Evolutionary conservation across 768 basidiomycete species (phyloP).

Genomic region (Coprinopsis sp.): DNA sequence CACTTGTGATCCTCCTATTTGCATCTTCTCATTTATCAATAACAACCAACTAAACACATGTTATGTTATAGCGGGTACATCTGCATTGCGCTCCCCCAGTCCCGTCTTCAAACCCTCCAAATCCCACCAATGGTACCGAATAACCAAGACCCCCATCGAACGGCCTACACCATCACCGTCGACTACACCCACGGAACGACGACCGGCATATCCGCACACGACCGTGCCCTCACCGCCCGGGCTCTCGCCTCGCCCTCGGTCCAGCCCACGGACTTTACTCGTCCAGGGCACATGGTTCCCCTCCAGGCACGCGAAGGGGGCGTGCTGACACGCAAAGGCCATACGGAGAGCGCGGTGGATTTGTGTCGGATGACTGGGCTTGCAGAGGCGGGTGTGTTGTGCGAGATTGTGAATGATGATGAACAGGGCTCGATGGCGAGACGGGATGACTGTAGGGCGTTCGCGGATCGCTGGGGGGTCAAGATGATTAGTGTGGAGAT

Average conservation of each 20-base stretch:
- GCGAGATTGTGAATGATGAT: constrained; percentile 94
- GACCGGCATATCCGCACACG: constrained; percentile 96
- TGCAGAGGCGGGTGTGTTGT: constrained; percentile 76
- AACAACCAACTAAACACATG: background rate
- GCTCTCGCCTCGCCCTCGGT: constrained; percentile 65
- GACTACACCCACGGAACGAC: constrained; percentile 94
- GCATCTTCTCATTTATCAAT: background rate
- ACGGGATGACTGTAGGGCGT: constrained; percentile 86
- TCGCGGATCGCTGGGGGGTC: constrained; percentile 85
- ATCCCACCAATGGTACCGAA: constrained; percentile 93
- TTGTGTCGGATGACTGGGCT: constrained; percentile 73
- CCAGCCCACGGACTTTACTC: constrained; percentile 67
- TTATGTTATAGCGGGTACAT: constrained; percentile 75
- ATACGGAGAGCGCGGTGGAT: constrained; percentile 90
- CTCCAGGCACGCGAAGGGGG: constrained; percentile 84
- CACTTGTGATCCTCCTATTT: background rate
- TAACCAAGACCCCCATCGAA: constrained; percentile 87
- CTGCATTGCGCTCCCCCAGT: constrained; percentile 77
- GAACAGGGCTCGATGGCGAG: constrained; percentile 88
- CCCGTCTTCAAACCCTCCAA: constrained; percentile 69
- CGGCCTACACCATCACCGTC: constrained; percentile 94
- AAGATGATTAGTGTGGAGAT: constrained; percentile 95
- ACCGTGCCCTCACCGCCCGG: constrained; percentile 83
- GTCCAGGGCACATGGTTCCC: constrained; percentile 95
- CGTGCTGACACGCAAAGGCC: constrained; percentile 81